Evolutionary conservation across 441 rosid species (phyloP).

Genomic region (Gossypium davidsonii): DNA sequence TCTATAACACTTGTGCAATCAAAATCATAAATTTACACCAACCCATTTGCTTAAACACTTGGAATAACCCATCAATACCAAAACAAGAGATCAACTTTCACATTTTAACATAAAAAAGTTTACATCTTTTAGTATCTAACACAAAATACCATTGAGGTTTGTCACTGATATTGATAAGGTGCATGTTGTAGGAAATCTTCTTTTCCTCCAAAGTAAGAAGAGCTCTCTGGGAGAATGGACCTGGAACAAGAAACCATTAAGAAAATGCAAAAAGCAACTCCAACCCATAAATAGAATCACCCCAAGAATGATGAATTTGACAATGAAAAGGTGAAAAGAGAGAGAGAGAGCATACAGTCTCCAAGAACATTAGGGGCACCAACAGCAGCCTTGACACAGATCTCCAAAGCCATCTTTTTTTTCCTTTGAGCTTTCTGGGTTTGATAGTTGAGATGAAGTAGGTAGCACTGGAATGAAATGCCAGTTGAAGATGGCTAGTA

Average conservation of each 20-base stretch:
- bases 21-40: neutral
- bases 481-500: neutral
- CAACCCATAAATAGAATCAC: neutral
- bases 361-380: slow-evolving; percentile 69
- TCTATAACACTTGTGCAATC: neutral
- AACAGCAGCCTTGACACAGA: slow-evolving; percentile 78
- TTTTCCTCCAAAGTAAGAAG: slow-evolving; percentile 83
- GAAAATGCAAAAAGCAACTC: neutral
- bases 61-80: neutral
- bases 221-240: slow-evolving; percentile 70
- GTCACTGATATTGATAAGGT: slow-evolving; percentile 49
- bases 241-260: slow-evolving; percentile 27
- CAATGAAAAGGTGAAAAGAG: neutral
- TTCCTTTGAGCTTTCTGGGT: neutral
- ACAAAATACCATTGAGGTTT: slow-evolving; percentile 66
- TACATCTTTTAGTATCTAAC: neutral
- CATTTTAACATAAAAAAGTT: neutral
- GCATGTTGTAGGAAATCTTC: slow-evolving; percentile 47
- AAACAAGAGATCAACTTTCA: neutral
- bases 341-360: slow-evolving; percentile 33
- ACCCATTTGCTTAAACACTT: neutral
- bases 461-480: neutral
- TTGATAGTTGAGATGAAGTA: neutral
- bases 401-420: slow-evolving; percentile 62
- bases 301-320: neutral